Evolutionary conservation across 208 protist species (phyloP).

Genomic region (Angomonas deanei): DNA sequence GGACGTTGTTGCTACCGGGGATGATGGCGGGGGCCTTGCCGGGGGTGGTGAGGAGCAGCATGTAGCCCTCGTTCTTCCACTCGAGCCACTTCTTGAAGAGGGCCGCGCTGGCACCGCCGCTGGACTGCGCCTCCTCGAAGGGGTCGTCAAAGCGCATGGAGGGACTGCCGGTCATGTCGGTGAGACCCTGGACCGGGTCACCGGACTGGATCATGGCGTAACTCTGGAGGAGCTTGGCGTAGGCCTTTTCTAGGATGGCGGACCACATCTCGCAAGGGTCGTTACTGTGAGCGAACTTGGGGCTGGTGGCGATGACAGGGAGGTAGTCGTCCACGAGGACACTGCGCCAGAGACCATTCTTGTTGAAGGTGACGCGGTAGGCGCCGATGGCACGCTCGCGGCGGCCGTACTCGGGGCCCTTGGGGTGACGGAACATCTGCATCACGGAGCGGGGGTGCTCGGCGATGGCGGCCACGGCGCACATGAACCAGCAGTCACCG

Average conservation of each 20-base stretch:
- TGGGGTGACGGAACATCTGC: slow-evolving; percentile 67
- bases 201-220: slow-evolving; percentile 80
- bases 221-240: slow-evolving; percentile 82
- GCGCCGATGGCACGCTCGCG: slow-evolving; percentile 60
- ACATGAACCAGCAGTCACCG: slow-evolving; percentile 84
- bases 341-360: slow-evolving; percentile 82
- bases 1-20: slow-evolving; percentile 23
- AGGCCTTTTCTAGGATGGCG: slow-evolving; percentile 87
- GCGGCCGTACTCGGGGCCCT: slow-evolving; percentile 29
- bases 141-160: slow-evolving; percentile 68
- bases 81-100: slow-evolving; percentile 35
- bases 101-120: slow-evolving; percentile 13
- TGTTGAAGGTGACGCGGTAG: slow-evolving; percentile 87
- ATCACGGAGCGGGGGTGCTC: slow-evolving; percentile 49
- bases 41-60: slow-evolving; percentile 63
- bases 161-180: slow-evolving; percentile 75
- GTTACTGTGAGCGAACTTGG: slow-evolving; percentile 48
- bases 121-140: slow-evolving; percentile 30
- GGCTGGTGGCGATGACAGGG: slow-evolving; percentile 43
- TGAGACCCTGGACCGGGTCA: slow-evolving; percentile 83
- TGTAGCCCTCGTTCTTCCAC: slow-evolving; percentile 40
- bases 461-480: slow-evolving; percentile 58
- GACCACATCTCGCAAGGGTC: slow-evolving; percentile 86
- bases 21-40: slow-evolving; percentile 69
- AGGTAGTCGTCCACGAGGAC: slow-evolving; percentile 88